Evolutionary conservation across 768 basidiomycete species (phyloP).

Genomic region (Amanita fuliginea): DNA sequence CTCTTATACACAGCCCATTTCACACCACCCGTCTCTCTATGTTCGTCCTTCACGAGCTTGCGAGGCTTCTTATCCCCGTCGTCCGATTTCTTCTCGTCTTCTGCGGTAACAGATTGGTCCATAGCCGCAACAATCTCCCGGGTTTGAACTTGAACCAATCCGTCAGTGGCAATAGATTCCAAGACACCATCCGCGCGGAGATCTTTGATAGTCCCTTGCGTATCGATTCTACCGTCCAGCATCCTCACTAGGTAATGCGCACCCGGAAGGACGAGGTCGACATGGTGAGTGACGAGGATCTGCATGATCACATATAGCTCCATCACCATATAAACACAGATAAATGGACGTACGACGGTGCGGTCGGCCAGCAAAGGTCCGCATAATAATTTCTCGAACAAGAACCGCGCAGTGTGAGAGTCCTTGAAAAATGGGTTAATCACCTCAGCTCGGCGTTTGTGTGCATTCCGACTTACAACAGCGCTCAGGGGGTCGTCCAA

Average conservation of each 20-base stretch:
- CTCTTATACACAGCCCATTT: constrained; percentile 64
- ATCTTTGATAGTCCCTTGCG: constrained; percentile 54
- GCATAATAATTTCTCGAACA: constrained; percentile 53
- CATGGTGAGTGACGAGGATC: constrained; percentile 72
- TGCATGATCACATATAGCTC: constrained; percentile 9
- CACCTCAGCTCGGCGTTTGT: not conserved
- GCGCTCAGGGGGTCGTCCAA: constrained; percentile 78
- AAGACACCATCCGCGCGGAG: constrained; percentile 51
- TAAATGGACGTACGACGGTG: constrained; percentile 39
- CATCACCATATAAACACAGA: not conserved
- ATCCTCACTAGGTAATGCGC: constrained; percentile 63
- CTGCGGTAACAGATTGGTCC: constrained; percentile 14
- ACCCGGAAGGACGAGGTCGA: constrained; percentile 69
- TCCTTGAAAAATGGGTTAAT: constrained; percentile 28
- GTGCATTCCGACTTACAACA: constrained; percentile 38
- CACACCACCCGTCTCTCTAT: constrained; percentile 70
- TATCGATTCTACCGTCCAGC: constrained; percentile 68
- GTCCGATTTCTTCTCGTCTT: constrained; percentile 14
- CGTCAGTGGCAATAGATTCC: constrained; percentile 44
- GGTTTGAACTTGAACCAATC: constrained; percentile 34
- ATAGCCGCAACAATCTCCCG: constrained; percentile 30
- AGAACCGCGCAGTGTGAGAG: constrained; percentile 52
- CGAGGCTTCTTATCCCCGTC: constrained; percentile 46
- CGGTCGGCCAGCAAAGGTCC: constrained; percentile 57
- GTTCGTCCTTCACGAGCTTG: constrained; percentile 74